Evolutionary conservation across 2,329 filamentous ascomycete genomes (phyloP).

Genomic region (Mycogone perniciosa): DNA sequence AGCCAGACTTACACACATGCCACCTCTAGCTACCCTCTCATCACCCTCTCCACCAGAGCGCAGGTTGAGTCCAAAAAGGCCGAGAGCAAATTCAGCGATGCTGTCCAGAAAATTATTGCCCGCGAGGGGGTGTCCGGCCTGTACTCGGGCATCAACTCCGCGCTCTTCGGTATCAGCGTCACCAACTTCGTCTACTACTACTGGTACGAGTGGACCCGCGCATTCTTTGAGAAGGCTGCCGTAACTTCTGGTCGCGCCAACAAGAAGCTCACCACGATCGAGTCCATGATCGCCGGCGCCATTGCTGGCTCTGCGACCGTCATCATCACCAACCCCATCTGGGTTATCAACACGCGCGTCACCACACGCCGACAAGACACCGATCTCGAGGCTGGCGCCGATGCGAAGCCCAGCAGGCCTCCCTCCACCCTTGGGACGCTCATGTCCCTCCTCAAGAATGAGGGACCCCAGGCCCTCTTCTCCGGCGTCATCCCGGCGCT

Average conservation of each 20-base stretch:
- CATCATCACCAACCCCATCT: conserved; percentile 95
- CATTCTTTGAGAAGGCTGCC: conserved; percentile 77
- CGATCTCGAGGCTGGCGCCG: conserved; percentile 34
- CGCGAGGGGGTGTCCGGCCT: conserved; percentile 85
- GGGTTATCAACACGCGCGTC: conserved; percentile 98
- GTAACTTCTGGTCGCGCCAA: conserved; percentile 63
- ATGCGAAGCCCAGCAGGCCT: conserved; percentile 37
- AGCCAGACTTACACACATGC: background rate
- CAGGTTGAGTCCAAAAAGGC: conserved; percentile 96
- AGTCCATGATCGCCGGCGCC: conserved; percentile 92
- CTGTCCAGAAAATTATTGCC: conserved; percentile 78
- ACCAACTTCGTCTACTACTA: conserved; percentile 99
- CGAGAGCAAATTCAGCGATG: conserved; percentile 75
- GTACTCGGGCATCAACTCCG: conserved; percentile 88
- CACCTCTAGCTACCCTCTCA: conserved; percentile 72
- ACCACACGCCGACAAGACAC: conserved; percentile 69
- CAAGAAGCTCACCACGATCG: conserved; percentile 80
- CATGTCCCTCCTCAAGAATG: conserved; percentile 70
- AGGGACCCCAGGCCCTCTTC: conserved; percentile 81
- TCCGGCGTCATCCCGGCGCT: conserved; percentile 87
- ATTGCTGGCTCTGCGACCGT: conserved; percentile 92
- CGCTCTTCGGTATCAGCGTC: conserved; percentile 93
- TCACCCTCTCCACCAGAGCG: conserved; percentile 93
- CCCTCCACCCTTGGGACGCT: conserved; percentile 78
- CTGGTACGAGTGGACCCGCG: conserved; percentile 97